A percentile compares a stretch with the other conserved stretches of the same genome.
These are phyloP conservation scores for Annona squamosa DNA, from an alignment of 164 flowering plant species.

Conservation along the genomic window DNA sequence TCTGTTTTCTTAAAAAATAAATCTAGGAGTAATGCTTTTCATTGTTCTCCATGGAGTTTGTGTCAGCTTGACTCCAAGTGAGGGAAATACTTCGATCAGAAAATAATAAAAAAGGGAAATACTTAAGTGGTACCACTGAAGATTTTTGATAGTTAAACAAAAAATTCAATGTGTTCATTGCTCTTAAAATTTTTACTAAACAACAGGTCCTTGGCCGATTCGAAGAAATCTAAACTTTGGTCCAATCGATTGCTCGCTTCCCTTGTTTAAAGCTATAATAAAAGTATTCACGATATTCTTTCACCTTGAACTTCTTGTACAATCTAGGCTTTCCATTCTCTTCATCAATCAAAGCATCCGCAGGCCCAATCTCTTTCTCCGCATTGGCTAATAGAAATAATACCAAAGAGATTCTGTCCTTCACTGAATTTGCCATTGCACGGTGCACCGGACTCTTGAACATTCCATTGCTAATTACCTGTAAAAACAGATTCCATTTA, in stretches of 20 bases:
- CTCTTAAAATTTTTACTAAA: too few species aligned
- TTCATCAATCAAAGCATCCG: slow-evolving; percentile 25
- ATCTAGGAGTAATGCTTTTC: too few species aligned
- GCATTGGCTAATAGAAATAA: slow-evolving; percentile 26
- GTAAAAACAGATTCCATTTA: slow-evolving; percentile 9
- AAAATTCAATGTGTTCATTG: too few species aligned
- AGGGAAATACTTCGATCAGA: background rate
- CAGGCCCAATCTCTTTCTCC: slow-evolving; percentile 38
- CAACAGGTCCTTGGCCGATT: background rate
- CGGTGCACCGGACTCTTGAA: slow-evolving; percentile 58
- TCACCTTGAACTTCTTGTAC: slow-evolving; percentile 26
- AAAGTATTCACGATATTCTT: slow-evolving; percentile 12
- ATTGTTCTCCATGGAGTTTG: background rate
- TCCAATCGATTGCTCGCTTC: slow-evolving; percentile 13
- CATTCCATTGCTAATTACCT: slow-evolving; percentile 60
- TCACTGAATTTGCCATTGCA: slow-evolving; percentile 33
- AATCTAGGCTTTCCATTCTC: slow-evolving; percentile 21
- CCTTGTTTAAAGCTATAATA: background rate
- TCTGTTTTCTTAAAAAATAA: too few species aligned
- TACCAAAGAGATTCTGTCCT: slow-evolving; percentile 35
- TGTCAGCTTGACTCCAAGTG: background rate
- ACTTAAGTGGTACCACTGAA: too few species aligned
- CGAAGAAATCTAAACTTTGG: background rate
- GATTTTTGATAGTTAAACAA: too few species aligned
- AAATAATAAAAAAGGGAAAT: too few species aligned